These are phyloP conservation scores for Pseudonitzschia pungens DNA, from an alignment of 108 stramenopile genomes.

Conservation along the genomic window DNA sequence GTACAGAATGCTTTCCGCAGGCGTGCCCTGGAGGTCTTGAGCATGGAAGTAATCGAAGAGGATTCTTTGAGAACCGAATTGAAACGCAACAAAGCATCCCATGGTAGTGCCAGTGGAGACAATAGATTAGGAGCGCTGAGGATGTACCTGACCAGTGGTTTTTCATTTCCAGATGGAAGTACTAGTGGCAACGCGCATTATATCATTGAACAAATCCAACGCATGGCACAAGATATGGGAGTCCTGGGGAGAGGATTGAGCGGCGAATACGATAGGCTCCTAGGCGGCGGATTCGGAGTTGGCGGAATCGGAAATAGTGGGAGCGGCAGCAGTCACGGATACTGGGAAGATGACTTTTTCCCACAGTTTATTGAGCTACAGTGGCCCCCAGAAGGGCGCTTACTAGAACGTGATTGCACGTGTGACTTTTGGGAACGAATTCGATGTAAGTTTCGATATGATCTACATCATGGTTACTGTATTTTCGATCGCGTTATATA, in stretches of 20 bases:
- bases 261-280: conserved; percentile 25
- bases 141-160: conserved; percentile 4
- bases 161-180: background rate
- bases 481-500: background rate
- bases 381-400: conserved; percentile 61
- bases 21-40: conserved; percentile 45
- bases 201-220: conserved; percentile 37
- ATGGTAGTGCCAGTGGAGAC: background rate
- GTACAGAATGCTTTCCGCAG: conserved; percentile 23
- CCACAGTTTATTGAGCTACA: conserved; percentile 60
- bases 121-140: conserved; percentile 10
- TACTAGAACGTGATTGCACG: conserved; percentile 66
- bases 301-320: conserved; percentile 4
- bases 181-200: background rate
- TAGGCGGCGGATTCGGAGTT: background rate
- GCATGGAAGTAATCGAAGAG: conserved; percentile 59
- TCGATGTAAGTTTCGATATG: conserved; percentile 45
- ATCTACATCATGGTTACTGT: background rate
- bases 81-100: conserved; percentile 21
- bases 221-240: conserved; percentile 64
- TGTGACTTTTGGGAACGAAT: conserved; percentile 75
- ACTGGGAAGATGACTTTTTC: conserved; percentile 57
- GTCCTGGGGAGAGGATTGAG: conserved; percentile 53
- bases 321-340: background rate
- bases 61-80: conserved; percentile 54